Base-by-base conservation (phyloP, 1,139 yeast genomes). In the Geotrichum histeridarum region DNA sequence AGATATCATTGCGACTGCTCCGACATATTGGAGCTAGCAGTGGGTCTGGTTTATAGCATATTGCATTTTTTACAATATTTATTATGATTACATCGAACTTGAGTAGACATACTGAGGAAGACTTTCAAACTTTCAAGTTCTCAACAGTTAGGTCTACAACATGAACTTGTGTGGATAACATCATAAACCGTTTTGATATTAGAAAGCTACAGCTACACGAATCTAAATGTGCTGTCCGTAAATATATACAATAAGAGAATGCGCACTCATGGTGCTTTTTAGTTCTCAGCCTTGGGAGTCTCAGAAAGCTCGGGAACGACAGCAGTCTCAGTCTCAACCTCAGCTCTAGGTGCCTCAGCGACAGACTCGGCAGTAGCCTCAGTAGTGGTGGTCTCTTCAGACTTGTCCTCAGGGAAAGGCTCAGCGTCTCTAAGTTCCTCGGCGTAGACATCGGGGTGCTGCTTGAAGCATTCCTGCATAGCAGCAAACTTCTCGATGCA, bases 401-500 rank as follows among this genome's bases (percentile, higher is more conserved):
- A 8, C 11, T 9, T 42, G 33, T 56, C 56, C 27, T 56, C 58
- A 12, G 58, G 56, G 53, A 53, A 56, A 31, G 58, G 58, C 46
- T 56, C 56, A 41, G 58, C 52, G 4, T 56, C 58, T 44, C 86
- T 81, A 63, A 91, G 78, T 71, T 90, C 96, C 67, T 91, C 98
- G 61, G 91, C 87, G 72, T 94, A 94, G 57, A 88, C 85, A 59
- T 94, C 99, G 39, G 99, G 99, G 72, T 93, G 81, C 68, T 80
- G 76, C 75, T 93, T 85, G 82, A 94, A 94, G 75, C 99, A 94
- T 61, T 81, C 79, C 77, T 95, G 96, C 99, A 94, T 93, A 64
- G 77, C 81, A 67, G 85, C 83, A 73, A 93, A 90, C 73, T 89
- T 89, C 66, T 88, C 93, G 63, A 93, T 84, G 75, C 99, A 93